phyloP scores from a whole-genome alignment of 2,329 filamentous ascomycete genomes.

The Fusarium sarcochroum region DNA sequence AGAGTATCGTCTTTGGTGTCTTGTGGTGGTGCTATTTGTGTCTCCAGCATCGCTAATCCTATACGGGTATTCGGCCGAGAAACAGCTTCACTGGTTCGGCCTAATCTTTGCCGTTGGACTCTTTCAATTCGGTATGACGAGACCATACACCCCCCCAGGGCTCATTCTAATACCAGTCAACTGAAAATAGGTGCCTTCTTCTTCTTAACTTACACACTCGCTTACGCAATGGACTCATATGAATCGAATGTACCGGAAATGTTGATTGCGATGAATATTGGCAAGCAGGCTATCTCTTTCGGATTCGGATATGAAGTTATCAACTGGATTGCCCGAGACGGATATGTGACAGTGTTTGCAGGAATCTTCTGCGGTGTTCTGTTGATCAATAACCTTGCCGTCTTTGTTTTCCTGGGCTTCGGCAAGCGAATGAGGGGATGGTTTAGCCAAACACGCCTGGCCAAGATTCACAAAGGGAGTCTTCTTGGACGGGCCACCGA shows the following conservation, averaged over 20 bases:
- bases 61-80: not conserved
- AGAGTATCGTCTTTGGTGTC: slow-evolving; percentile 7
- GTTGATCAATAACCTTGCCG: not conserved
- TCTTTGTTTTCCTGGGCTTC: not conserved
- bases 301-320: slow-evolving; percentile 4
- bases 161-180: too few relatives aligned
- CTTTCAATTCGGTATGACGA: slow-evolving; percentile 7
- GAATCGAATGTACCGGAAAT: slow-evolving; percentile 3
- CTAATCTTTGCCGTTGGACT: not conserved
- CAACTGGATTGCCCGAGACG: not conserved
- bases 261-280: slow-evolving; percentile 6
- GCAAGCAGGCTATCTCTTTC: slow-evolving; percentile 4
- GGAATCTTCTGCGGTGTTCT: not conserved
- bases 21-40: not conserved
- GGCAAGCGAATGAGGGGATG: too few relatives aligned
- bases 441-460: too few relatives aligned
- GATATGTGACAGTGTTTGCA: not conserved
- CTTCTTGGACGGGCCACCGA: too few relatives aligned
- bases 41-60: not conserved
- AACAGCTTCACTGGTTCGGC: slow-evolving; percentile 1
- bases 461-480: too few relatives aligned
- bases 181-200: not conserved
- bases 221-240: slow-evolving; percentile 7
- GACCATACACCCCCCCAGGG: too few relatives aligned
- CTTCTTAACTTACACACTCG: slow-evolving; percentile 8